Evolutionary conservation across 2,329 filamentous ascomycete genomes (phyloP), one percentile per base, ranked within the genome.

Genomic region (Trichoderma cornu-damae): DNA sequence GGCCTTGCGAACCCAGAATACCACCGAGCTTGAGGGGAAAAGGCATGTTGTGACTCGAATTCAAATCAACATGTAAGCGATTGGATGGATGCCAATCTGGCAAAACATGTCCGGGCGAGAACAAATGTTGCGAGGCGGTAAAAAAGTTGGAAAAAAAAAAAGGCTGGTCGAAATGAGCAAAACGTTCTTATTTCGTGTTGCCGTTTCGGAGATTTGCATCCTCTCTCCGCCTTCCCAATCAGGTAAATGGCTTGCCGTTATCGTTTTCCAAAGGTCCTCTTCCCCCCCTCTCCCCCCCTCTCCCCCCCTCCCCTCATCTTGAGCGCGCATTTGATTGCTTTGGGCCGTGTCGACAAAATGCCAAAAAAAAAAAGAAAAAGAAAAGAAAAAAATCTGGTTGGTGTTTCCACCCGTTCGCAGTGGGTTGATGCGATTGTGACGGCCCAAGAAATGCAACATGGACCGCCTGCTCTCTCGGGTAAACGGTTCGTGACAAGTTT

Each of bases 161-260:
- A n/a, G n/a, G n/a, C n/a, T n/a, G n/a, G n/a, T n/a, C n/a, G 44
- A 22, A 16, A 40, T 47, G 22, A 4, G 28, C 28, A 12, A 30
- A 35, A 24, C 51, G 24, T 20, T n/a, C n/a, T n/a, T n/a, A n/a
- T n/a, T n/a, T 14, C 44, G 43, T 43, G 26, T 16, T 50, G 34
- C 40, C 47, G 26, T 57, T 50, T 57, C 35, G 35, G 46, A 50
- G 24, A 43, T 46, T 38, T 37, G 22, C 11, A 42, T 18, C 51
- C 42, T 35, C 9, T 55, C 8, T 35, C 43, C 26, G 57, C 57
- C 57, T 59, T 52, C 57, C 57, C 22, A 35, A 59, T 59, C 12
- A 20, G 38, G 57, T 12, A 34, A n/a, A 37, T 30, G 42, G 22
- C 24, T 28, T 47, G 42, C 32, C n/a, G 6, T 34, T 20, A 22